Evolutionary conservation across 371 early-diverging fungal species (phyloP).

Genomic region (Mortierella sp.): DNA sequence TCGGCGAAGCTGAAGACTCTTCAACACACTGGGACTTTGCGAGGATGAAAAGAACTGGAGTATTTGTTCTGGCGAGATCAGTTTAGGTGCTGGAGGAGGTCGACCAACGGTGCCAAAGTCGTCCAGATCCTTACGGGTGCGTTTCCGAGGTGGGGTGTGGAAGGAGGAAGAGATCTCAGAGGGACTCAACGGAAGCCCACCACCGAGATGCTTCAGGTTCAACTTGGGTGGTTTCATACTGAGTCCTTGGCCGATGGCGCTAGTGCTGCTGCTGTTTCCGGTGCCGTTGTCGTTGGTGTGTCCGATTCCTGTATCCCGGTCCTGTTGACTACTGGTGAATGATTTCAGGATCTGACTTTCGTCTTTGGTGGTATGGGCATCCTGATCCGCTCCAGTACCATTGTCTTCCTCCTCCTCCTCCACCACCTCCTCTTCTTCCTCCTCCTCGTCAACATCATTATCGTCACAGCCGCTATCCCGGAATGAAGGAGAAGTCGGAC

Average conservation of each 20-base stretch:
- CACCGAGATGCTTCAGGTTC: background rate
- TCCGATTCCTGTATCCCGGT: background rate
- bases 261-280: background rate
- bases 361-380: background rate
- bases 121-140: background rate
- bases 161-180: background rate
- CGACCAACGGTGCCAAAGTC: background rate
- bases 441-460: background rate
- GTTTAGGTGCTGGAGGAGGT: slow-evolving; percentile 17
- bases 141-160: slow-evolving; percentile 26
- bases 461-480: slow-evolving; percentile 5
- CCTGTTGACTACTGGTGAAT: background rate
- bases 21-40: background rate
- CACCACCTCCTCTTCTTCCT: background rate
- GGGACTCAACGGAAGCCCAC: background rate
- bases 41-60: background rate
- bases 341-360: background rate
- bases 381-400: background rate
- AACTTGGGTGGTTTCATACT: background rate
- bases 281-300: background rate
- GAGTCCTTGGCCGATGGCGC: background rate
- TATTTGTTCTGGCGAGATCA: background rate
- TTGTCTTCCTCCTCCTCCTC: slow-evolving; percentile 1
- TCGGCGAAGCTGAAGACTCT: background rate
- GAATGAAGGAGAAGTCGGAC: background rate